phyloP scores from a whole-genome alignment of 2,329 filamentous ascomycete species.

The Periconia sp. region DNA sequence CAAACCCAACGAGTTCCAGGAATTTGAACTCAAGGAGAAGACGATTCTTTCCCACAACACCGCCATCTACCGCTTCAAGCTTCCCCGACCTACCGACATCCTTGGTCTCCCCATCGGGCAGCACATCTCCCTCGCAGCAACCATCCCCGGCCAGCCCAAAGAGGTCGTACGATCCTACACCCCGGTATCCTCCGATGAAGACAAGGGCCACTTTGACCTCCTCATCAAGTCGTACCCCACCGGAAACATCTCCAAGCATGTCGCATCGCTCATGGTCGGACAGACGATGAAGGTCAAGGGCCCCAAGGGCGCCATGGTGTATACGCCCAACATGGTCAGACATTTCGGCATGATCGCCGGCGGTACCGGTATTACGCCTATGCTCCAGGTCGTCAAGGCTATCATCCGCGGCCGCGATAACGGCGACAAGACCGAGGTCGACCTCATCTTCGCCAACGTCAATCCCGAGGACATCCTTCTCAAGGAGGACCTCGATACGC shows the following conservation, averaged over 20 bases:
- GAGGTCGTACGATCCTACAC: conserved; percentile 47
- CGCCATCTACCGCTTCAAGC: conserved; percentile 94
- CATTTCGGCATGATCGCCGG: conserved; percentile 98
- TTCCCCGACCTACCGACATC: conserved; percentile 75
- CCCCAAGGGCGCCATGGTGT: conserved; percentile 97
- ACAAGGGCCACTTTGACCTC: conserved; percentile 87
- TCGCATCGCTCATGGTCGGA: conserved; percentile 80
- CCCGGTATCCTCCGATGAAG: conserved; percentile 44
- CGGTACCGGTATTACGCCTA: conserved; percentile 96
- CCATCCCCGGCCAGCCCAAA: conserved; percentile 46
- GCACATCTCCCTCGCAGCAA: conserved; percentile 89
- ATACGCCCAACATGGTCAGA: conserved; percentile 93
- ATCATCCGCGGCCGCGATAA: conserved; percentile 75
- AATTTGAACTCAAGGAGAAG: conserved; percentile 93
- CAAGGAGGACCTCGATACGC: conserved; percentile 83
- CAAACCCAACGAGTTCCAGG: conserved; percentile 84
- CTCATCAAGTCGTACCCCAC: conserved; percentile 97
- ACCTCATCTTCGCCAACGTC: conserved; percentile 97
- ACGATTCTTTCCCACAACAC: conserved; percentile 97
- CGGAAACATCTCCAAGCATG: conserved; percentile 94
- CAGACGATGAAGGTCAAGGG: conserved; percentile 82
- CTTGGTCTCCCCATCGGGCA: conserved; percentile 97
- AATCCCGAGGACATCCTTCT: conserved; percentile 90
- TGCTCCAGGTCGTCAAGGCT: conserved; percentile 94
- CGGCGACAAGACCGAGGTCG: conserved; percentile 84